Evolutionary conservation across 148 eudicot species (phyloP), one percentile per base, ranked within the genome.

Genomic region (Fallopia convolvulus): DNA sequence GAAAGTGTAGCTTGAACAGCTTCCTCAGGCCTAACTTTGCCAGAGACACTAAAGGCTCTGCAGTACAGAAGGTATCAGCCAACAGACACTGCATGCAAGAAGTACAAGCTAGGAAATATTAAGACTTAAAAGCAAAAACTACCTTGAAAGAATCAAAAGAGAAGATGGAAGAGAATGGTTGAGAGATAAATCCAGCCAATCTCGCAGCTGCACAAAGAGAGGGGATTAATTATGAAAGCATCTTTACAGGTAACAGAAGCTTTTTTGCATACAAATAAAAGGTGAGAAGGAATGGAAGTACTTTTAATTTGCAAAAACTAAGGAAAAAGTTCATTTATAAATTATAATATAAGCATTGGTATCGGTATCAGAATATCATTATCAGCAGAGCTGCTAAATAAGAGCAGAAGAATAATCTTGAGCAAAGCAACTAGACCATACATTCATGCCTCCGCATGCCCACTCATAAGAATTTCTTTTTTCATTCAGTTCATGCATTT

Each of bases 161-260:
- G 93, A 90, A 56, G 97, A 92, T 76, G 97, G 93, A 76, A 92
- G 89, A 49, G 90, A 87, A 74, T 90, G 89, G 80, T 84, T 87
- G 48, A 92, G 88, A 58, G 97, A 92, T 65, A 92, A 85, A 85
- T 92, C 97, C 80, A 92, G 80, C 97, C 92, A 92, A 84, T 90
- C 93, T 15, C 87, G 86, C 82, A 92, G 82, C 93, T 90, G 88
- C 79, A 87, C 50, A 55, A 13, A 36, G 73, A 70, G 26, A 58
- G 30, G 65, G 65, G 12, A 58, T 58, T 58, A 23, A 58, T 58
- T 20, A 58, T 7, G 65, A 58, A 58, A 21, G 21, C 21, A 58
- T 20, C 65, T 58, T 58, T 21, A 8, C 3, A 36, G 15, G 60
- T 66, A 33, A 33, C 42, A 66, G n/a, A 32, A 66, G 44, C n/a